Evolutionary conservation across 2,329 filamentous ascomycete species (phyloP).

Genomic region (Ascosphaera aggregata): DNA sequence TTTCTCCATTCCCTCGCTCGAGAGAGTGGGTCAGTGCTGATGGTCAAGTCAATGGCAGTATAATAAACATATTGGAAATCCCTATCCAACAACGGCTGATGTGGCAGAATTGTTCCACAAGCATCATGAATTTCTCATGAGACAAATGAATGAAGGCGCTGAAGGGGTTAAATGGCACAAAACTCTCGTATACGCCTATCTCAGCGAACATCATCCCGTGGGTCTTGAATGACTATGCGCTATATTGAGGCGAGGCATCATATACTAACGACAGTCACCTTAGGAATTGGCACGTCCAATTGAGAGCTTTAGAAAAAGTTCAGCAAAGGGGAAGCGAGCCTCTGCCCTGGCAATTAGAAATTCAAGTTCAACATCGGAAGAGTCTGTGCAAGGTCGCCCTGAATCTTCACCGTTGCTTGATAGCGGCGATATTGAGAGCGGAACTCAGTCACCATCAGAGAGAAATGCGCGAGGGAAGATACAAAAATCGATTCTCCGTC

Average conservation of each 20-base stretch:
- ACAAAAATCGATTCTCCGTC: constrained; percentile 22
- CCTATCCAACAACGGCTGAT: constrained; percentile 21
- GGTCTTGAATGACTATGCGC: no score
- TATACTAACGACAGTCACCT: no score
- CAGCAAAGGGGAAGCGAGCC: no score
- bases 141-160: constrained; percentile 22
- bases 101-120: constrained; percentile 23
- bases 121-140: constrained; percentile 22
- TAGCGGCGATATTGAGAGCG: no score
- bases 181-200: constrained; percentile 20
- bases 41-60: constrained; percentile 11
- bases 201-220: constrained; percentile 20
- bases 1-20: constrained; percentile 2
- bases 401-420: no score
- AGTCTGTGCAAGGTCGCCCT: no score
- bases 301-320: no score
- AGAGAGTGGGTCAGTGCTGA: constrained; percentile 1
- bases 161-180: constrained; percentile 22
- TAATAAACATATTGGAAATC: constrained; percentile 18
- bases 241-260: no score
- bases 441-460: no score
- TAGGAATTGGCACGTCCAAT: no score
- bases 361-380: no score
- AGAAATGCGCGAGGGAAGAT: constrained; percentile 13
- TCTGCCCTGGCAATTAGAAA: no score